These are phyloP conservation scores for Ascochyta clinopodiicola DNA, from an alignment of 2,329 filamentous ascomycete species.

Conservation along the genomic window DNA sequence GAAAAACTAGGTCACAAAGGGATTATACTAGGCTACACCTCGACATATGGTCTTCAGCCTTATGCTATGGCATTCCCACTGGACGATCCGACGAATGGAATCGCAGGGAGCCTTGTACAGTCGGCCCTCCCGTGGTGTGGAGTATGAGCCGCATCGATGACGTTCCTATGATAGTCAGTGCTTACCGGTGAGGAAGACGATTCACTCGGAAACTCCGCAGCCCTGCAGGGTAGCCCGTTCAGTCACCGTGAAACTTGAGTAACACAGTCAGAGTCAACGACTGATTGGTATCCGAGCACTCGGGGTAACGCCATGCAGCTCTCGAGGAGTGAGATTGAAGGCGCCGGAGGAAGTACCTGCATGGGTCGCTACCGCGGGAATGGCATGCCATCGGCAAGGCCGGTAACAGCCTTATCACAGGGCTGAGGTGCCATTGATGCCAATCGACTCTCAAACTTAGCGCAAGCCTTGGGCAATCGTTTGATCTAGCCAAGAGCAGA, in stretches of 20 bases:
- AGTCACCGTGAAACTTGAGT: conserved; percentile 15
- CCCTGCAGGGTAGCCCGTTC: conserved; percentile 23
- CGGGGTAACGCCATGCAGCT: conserved; percentile 23
- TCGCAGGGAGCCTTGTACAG: conserved; percentile 18
- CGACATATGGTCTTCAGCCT: conserved; percentile 14
- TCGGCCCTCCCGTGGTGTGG: conserved; percentile 39
- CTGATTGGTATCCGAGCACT: conserved; percentile 16
- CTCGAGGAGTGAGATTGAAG: conserved; percentile 22
- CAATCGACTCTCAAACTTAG: conserved; percentile 1
- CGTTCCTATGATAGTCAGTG: conserved; percentile 19
- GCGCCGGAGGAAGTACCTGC: conserved; percentile 29
- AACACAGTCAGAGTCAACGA: background rate
- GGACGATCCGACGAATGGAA: background rate
- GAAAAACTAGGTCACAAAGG: conserved; percentile 9
- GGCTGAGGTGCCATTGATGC: conserved; percentile 9
- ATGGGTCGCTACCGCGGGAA: conserved; percentile 34
- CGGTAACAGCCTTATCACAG: conserved; percentile 17
- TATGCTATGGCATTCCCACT: background rate
- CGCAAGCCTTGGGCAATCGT: conserved; percentile 10
- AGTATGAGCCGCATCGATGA: conserved; percentile 31
- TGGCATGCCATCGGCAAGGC: conserved; percentile 26
- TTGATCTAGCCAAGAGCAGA: conserved; percentile 1
- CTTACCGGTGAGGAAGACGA: conserved; percentile 25
- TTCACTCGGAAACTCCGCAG: conserved; percentile 24
- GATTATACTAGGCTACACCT: conserved; percentile 4